Evolutionary conservation across 257 asterid genomes (phyloP).

Genomic region (Mitragyna speciosa): DNA sequence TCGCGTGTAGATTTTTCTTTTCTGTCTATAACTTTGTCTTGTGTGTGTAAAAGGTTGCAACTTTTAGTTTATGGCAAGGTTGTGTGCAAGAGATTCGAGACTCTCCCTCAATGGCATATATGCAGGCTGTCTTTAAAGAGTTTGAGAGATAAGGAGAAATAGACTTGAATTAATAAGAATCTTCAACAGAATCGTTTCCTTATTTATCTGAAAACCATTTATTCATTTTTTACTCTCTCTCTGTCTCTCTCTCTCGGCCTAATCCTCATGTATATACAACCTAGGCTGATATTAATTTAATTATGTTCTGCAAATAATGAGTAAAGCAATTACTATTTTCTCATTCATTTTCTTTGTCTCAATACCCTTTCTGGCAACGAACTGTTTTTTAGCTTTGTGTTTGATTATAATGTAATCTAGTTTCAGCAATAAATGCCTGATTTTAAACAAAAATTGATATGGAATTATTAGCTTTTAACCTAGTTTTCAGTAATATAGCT

Average conservation of each 20-base stretch:
- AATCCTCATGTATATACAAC: background rate
- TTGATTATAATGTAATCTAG: background rate
- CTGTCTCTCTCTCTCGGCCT: background rate
- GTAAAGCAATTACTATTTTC: background rate
- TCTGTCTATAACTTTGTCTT: background rate
- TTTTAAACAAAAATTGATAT: background rate
- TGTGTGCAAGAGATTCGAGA: background rate
- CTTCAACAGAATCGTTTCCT: background rate
- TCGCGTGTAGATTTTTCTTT: background rate
- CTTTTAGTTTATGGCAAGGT: background rate
- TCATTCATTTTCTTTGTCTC: background rate
- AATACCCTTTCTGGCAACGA: background rate
- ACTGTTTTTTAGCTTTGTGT: background rate
- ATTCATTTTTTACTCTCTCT: background rate
- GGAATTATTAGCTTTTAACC: background rate
- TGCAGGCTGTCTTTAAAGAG: background rate
- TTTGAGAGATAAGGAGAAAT: background rate
- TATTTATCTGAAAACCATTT: background rate
- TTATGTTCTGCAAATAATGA: background rate
- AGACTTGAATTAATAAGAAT: background rate
- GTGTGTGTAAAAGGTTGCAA: background rate
- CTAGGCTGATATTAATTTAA: background rate
- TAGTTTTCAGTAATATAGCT: background rate
- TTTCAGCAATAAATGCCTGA: background rate
- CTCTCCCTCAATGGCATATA: background rate